Base-by-base conservation (phyloP, 108 stramenopile species). In the Licmophora abbreviata region DNA sequence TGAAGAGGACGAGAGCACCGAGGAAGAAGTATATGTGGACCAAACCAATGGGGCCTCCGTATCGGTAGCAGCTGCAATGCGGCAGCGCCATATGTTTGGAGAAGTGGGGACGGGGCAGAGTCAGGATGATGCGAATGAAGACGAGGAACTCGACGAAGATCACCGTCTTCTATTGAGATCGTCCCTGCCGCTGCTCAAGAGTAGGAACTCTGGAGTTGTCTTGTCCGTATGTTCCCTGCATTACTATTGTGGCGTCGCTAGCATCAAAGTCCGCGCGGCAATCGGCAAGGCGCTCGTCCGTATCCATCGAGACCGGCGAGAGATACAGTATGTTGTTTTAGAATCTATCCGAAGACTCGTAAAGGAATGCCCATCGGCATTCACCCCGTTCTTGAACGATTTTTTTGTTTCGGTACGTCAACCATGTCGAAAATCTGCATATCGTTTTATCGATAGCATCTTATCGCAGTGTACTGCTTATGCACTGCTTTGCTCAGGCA, bases 281-380 rank as follows among this genome's bases (percentile, higher is more conserved):
- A 69, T 98, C 25, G 98, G 93, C 28, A 91, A 91, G 55, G 91
- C 97, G 9, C 69, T 99, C 48, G 96, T 97, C 8, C 82, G 98
- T 20, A 95, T 96, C 68, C 80, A 95, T 63, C 85, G 93, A 11
- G 89, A 83, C 52, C 64, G 74, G 30, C 74, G 97, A 33, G 98
- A 99, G 70, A 92, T 98, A 56, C 95, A 96, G 75, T 98, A 93
- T 68, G 84, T 97, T 14, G 95, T 97, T 15, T 71, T 99, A 47
- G 79, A 79, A 1, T 81, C 88, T 29, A 97, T 99, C 63, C 69
- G 79, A 23, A 77, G 74, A n/a, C 61, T 99, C 55, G 96, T 92
- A 12, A 42, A 46, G 28, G 86, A 95, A 50, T 83, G 83, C 52
- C 96, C 98, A 12, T 83, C 82, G 42, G 87, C 95, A 14, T 99